These are phyloP conservation scores for Aureoboletus auriporus DNA, from an alignment of 768 basidiomycete genomes.

Conservation along the genomic window DNA sequence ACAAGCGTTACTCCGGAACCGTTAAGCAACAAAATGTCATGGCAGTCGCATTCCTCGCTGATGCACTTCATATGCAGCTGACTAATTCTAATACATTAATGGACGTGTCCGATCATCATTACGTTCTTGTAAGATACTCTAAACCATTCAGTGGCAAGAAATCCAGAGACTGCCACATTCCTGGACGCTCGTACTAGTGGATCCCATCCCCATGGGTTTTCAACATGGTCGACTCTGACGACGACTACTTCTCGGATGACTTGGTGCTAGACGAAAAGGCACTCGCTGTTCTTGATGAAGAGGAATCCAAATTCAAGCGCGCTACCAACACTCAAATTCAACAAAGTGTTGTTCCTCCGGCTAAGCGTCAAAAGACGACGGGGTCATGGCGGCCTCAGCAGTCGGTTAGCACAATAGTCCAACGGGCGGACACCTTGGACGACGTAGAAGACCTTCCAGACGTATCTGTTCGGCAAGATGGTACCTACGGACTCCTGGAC, in stretches of 20 bases:
- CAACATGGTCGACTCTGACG: conserved; percentile 62
- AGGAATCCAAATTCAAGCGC: conserved; percentile 41
- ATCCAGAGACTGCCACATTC: background rate
- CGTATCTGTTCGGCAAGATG: conserved; percentile 55
- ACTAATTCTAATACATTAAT: too few relatives aligned
- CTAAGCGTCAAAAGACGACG: conserved; percentile 55
- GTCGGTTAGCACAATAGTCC: conserved; percentile 24
- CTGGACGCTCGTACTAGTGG: too few relatives aligned
- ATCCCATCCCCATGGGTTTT: background rate
- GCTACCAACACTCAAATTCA: conserved; percentile 23
- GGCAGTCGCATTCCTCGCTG: too few relatives aligned
- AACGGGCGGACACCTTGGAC: conserved; percentile 25
- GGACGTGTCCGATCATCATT: too few relatives aligned
- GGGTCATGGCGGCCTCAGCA: conserved; percentile 40
- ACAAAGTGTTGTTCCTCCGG: conserved; percentile 32
- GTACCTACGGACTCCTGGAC: conserved; percentile 46
- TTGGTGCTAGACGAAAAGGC: conserved; percentile 60
- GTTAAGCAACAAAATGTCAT: too few relatives aligned
- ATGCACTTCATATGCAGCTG: too few relatives aligned
- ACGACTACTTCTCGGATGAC: conserved; percentile 63
- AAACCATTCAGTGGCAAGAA: too few relatives aligned
- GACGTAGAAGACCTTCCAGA: conserved; percentile 58
- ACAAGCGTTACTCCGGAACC: too few relatives aligned
- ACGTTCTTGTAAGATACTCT: too few relatives aligned
- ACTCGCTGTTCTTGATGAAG: conserved; percentile 57